Evolutionary conservation across 2,329 filamentous ascomycete species (phyloP).

Genomic region (Pseudocercospora fuligena): DNA sequence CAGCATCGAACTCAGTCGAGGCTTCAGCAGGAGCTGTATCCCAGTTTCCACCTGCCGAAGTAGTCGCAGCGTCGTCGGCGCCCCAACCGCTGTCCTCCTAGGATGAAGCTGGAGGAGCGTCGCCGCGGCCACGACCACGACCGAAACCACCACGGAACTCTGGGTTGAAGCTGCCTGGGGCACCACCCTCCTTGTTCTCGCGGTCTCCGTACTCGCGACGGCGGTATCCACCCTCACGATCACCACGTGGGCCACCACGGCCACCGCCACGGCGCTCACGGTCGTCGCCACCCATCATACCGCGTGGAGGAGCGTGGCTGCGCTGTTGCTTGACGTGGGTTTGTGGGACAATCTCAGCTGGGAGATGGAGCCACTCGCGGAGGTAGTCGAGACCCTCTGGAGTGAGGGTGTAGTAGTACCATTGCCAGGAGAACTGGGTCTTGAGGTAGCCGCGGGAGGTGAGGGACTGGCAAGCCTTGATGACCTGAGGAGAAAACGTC

Average conservation of each 20-base stretch:
- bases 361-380: conserved; percentile 99
- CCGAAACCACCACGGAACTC: conserved; percentile 70
- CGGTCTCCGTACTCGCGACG: conserved; percentile 58
- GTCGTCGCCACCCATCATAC: conserved; percentile 85
- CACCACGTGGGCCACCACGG: conserved; percentile 74
- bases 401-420: conserved; percentile 99
- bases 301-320: conserved; percentile 95
- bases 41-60: conserved; percentile 8
- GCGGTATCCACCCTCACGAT: conserved; percentile 69
- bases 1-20: neutral
- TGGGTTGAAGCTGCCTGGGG: conserved; percentile 88
- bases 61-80: conserved; percentile 14
- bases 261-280: conserved; percentile 78
- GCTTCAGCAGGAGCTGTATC: conserved; percentile 9
- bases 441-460: conserved; percentile 98
- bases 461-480: conserved; percentile 99
- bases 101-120: conserved; percentile 58
- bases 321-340: conserved; percentile 99
- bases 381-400: conserved; percentile 99
- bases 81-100: conserved; percentile 34
- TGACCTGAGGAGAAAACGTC: conserved; percentile 59
- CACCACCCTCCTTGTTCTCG: conserved; percentile 85
- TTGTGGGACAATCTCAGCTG: conserved; percentile 97
- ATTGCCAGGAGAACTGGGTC: conserved; percentile 99
- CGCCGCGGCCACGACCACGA: conserved; percentile 79